These are phyloP conservation scores for Diplodia sapinea DNA, from an alignment of 2,329 filamentous ascomycete genomes.

Conservation along the genomic window DNA sequence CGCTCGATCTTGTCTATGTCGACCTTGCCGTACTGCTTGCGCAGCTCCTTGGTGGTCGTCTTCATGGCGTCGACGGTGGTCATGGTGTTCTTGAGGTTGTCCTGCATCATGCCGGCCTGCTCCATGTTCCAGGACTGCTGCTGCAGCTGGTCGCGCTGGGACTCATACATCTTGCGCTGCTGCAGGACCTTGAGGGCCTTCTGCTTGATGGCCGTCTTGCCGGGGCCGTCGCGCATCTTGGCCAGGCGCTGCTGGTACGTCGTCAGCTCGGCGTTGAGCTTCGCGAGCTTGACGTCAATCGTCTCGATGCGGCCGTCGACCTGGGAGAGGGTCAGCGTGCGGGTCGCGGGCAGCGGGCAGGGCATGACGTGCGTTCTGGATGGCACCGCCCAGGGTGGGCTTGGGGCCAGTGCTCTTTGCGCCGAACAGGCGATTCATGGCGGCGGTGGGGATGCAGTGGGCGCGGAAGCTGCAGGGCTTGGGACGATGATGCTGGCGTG, in stretches of 20 bases:
- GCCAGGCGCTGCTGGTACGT: conserved; percentile 85
- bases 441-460: conserved; percentile 34
- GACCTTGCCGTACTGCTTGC: conserved; percentile 95
- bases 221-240: conserved; percentile 95
- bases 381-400: conserved; percentile 82
- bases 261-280: conserved; percentile 86
- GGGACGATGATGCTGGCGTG: background rate
- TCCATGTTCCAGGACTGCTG: conserved; percentile 99
- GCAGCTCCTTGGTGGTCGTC: conserved; percentile 90
- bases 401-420: conserved; percentile 86
- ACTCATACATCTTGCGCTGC: conserved; percentile 91
- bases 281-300: conserved; percentile 93
- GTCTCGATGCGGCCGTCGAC: conserved; percentile 81
- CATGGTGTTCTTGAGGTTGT: conserved; percentile 98
- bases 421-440: conserved; percentile 96
- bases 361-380: conserved; percentile 68
- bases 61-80: conserved; percentile 98
- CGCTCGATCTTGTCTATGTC: conserved; percentile 97
- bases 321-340: conserved; percentile 50
- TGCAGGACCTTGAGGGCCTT: conserved; percentile 95
- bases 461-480: background rate
- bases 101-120: conserved; percentile 96
- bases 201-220: conserved; percentile 88
- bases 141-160: conserved; percentile 90
- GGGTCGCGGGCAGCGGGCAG: conserved; percentile 14